Evolutionary conservation across 1,284 basidiomycete species (phyloP), one percentile per base, ranked within the genome.

Genomic region (Irpex lacteus): DNA sequence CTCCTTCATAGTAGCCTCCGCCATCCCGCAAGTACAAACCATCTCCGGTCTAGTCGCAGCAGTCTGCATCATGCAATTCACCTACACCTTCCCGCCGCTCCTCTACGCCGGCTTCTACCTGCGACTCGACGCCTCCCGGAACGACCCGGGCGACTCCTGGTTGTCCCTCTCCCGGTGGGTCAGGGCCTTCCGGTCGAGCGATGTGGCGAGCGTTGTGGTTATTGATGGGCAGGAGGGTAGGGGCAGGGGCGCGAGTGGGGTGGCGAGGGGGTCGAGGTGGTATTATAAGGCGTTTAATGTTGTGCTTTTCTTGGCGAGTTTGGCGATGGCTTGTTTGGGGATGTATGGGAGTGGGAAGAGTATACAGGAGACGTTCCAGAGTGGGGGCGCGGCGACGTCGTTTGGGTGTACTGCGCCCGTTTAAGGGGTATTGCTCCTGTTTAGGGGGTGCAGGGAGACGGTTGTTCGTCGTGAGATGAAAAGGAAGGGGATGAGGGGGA

Each of bases 1-100:
- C 55, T 86, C 88, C 1, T 90, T 85, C 71, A 70, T 86, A 50
- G 77, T 91, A 60, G 88, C 81, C 15, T 83, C 84, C 13, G 84
- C 88, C 2, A 81, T 90, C 59, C 80, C 80, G 0, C 76, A 80
- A 64, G 76, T 82, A 59, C 75, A 76, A 58, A 77, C 77, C 19
- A 73, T 82, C 40, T 74, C 76, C 34, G 78, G 77, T 8, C 69
- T 81, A 47, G 77, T 81, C 61, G 79, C 77, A 2, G 77, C 78
- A 9, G 65, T 79, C 32, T 77, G 74, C 65, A 80, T 81, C 69
- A 72, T 80, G 70, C 77, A 79, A 67, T 79, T 80, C 71, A 75
- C 76, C 38, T 81, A 80, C 72, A 77, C 78, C 8, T 80, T 56
- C 54, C 54, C 54, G 78, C 76, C 80, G 79, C 9, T 78, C 78